phyloP scores from a whole-genome alignment of 495 filamentous ascomycete genomes.

The Penicillium robsamsonii region DNA sequence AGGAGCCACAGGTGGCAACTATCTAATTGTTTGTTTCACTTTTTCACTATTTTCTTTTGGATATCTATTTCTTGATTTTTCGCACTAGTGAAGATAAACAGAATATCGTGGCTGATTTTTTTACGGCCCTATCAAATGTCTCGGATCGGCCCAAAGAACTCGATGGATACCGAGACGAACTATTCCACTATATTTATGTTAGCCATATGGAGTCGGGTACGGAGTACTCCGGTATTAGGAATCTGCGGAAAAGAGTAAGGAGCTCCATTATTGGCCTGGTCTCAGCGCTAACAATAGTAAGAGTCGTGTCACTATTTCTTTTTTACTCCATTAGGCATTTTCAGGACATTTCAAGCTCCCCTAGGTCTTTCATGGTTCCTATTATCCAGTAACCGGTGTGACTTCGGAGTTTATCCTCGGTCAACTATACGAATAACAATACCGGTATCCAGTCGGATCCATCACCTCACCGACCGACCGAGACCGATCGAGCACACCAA shows the following conservation, averaged over 20 bases:
- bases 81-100: conserved; percentile 2
- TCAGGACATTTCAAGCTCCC: not conserved
- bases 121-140: not conserved
- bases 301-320: conserved; percentile 11
- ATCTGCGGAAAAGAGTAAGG: too few species aligned
- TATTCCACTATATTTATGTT: not conserved
- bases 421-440: conserved; percentile 27
- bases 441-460: conserved; percentile 16
- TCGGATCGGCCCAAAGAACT: conserved; percentile 1
- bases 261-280: conserved; percentile 9
- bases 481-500: conserved; percentile 26
- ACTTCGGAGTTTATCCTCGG: too few species aligned
- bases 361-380: not conserved
- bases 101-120: conserved; percentile 1
- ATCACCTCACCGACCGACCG: conserved; percentile 29
- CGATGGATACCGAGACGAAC: not conserved
- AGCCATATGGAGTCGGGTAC: too few species aligned
- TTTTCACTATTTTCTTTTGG: not conserved
- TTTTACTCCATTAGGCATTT: conserved; percentile 5
- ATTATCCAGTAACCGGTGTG: too few species aligned
- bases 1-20: not conserved
- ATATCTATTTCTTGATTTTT: conserved; percentile 1
- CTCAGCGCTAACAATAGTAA: conserved; percentile 12
- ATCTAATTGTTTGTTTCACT: not conserved
- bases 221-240: too few species aligned